These are phyloP conservation scores for Fusarium nanum DNA, from an alignment of 2,329 filamentous ascomycete species.

Conservation along the genomic window DNA sequence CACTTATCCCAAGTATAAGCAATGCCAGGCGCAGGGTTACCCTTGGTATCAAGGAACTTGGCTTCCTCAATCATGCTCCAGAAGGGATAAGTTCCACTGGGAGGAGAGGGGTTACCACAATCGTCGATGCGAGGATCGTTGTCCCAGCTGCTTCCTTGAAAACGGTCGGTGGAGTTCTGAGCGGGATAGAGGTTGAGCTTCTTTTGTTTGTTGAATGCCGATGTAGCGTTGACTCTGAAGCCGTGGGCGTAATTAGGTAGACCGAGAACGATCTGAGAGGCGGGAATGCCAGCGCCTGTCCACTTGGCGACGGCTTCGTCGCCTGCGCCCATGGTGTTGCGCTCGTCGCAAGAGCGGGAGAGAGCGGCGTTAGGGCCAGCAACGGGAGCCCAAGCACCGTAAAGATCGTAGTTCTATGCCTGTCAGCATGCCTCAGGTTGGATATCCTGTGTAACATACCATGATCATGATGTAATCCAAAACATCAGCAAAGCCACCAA, in stretches of 20 bases:
- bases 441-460: not conserved
- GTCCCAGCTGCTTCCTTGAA: conserved; percentile 43
- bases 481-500: conserved; percentile 32
- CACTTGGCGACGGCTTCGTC: conserved; percentile 26
- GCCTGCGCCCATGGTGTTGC: conserved; percentile 34
- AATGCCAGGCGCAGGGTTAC: conserved; percentile 32
- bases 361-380: conserved; percentile 37
- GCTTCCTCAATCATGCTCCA: conserved; percentile 42
- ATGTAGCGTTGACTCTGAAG: conserved; percentile 33
- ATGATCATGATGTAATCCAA: conserved; percentile 42
- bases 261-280: conserved; percentile 32
- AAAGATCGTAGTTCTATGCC: conserved; percentile 35
- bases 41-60: conserved; percentile 19
- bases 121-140: conserved; percentile 23
- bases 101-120: conserved; percentile 32
- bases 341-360: conserved; percentile 16
- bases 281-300: conserved; percentile 29
- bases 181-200: conserved; percentile 30
- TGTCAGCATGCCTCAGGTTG: not conserved
- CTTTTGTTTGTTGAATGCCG: conserved; percentile 6
- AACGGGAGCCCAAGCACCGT: conserved; percentile 29
- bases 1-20: conserved; percentile 30
- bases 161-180: conserved; percentile 36
- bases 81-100: conserved; percentile 34
- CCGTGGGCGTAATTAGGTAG: conserved; percentile 35